phyloP scores from a whole-genome alignment of 108 stramenopile genomes.

The Aurantiochytrium sp. region DNA sequence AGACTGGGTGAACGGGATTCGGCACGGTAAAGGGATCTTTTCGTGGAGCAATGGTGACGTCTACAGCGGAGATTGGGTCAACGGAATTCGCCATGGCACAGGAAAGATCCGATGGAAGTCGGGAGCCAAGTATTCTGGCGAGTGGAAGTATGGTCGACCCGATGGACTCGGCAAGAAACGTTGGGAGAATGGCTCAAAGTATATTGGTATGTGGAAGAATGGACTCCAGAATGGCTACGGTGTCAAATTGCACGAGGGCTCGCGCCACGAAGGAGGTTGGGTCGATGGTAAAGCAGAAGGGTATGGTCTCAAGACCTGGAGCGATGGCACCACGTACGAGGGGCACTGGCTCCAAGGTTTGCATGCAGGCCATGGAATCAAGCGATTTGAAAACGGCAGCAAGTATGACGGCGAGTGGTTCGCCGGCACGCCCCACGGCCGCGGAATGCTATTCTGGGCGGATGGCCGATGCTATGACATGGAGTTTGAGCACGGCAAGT shows the following conservation, averaged over 20 bases:
- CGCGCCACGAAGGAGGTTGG: not conserved
- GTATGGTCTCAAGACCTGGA: conserved; percentile 41
- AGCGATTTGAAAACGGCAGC: conserved; percentile 44
- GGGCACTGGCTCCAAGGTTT: conserved; percentile 43
- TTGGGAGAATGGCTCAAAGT: not conserved
- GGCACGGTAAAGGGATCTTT: conserved; percentile 36
- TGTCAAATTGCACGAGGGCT: not conserved
- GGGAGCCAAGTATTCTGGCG: conserved; percentile 49
- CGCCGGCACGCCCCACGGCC: conserved; percentile 43
- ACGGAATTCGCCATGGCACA: conserved; percentile 35
- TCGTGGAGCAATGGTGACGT: conserved; percentile 49
- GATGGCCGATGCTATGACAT: conserved; percentile 16
- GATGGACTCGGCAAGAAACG: conserved; percentile 17
- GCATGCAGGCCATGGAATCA: conserved; percentile 41
- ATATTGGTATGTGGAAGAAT: not conserved
- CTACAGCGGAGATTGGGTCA: conserved; percentile 51
- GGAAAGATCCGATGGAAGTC: conserved; percentile 43
- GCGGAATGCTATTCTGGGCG: conserved; percentile 20
- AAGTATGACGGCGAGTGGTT: conserved; percentile 51
- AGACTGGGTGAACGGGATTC: conserved; percentile 40
- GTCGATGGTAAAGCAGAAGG: conserved; percentile 50
- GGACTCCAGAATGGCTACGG: not conserved
- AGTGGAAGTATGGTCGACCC: conserved; percentile 30
- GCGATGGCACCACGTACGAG: conserved; percentile 46
- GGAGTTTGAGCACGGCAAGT: not conserved